phyloP scores from a whole-genome alignment of 495 filamentous ascomycete genomes.

The Aspergillus mulundensis region DNA sequence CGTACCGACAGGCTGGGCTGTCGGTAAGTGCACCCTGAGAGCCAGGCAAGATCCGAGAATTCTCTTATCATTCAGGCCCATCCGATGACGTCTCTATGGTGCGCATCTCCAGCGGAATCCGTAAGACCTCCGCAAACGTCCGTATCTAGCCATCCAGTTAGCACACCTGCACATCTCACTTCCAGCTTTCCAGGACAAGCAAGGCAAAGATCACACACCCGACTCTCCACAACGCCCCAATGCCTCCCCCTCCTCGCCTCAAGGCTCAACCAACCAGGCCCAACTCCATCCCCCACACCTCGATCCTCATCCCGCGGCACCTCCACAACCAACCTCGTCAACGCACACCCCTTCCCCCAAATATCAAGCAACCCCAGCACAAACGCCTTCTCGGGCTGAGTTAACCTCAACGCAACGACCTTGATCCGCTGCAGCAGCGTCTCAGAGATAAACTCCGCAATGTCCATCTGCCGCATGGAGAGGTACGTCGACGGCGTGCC shows the following conservation, averaged over 20 bases:
- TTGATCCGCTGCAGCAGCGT: slow-evolving; percentile 16
- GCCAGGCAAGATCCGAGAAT: no score
- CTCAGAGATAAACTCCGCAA: slow-evolving; percentile 21
- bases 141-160: background rate
- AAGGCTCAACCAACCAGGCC: background rate
- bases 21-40: no score
- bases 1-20: no score
- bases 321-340: slow-evolving; percentile 20
- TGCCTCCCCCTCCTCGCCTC: background rate
- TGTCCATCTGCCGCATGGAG: slow-evolving; percentile 21
- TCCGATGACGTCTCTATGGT: no score
- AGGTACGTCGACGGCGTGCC: slow-evolving; percentile 18
- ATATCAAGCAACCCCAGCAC: slow-evolving; percentile 20
- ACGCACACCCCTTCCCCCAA: slow-evolving; percentile 16
- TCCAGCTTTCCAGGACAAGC: background rate
- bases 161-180: background rate
- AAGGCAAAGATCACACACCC: background rate
- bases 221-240: background rate
- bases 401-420: slow-evolving; percentile 12
- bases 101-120: background rate
- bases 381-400: slow-evolving; percentile 14
- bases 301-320: background rate
- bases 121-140: background rate
- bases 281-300: background rate
- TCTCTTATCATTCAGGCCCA: no score